phyloP scores from a whole-genome alignment of 179 eudicot species.

The Silene coronaria region DNA sequence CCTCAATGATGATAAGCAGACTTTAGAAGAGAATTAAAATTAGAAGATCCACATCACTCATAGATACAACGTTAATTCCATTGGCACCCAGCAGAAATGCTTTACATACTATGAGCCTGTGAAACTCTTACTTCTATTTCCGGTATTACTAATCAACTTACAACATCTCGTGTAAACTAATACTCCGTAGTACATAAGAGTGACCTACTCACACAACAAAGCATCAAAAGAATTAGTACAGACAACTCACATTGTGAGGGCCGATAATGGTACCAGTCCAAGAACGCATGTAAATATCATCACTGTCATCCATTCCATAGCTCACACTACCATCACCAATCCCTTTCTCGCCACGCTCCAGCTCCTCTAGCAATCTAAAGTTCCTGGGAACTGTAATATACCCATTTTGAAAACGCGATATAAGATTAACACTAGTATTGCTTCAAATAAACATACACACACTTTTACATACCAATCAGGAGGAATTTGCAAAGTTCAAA shows the following conservation, averaged over 20 bases:
- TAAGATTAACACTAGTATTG: too few relatives aligned
- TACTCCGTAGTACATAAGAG: neutral
- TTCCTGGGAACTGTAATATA: slow-evolving; percentile 52
- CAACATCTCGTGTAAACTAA: too few relatives aligned
- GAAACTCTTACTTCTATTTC: too few relatives aligned
- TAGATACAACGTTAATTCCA: too few relatives aligned
- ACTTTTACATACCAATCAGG: neutral
- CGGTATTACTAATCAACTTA: too few relatives aligned
- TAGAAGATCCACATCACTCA: neutral
- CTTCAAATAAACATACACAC: too few relatives aligned
- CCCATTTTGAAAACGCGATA: too few relatives aligned
- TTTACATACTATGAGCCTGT: too few relatives aligned
- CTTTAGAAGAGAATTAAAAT: neutral
- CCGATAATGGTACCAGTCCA: slow-evolving; percentile 77
- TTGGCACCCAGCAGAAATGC: too few relatives aligned
- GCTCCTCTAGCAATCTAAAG: slow-evolving; percentile 63
- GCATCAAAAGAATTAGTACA: neutral
- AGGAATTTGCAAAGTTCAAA: neutral
- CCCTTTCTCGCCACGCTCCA: slow-evolving; percentile 70
- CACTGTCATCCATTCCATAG: slow-evolving; percentile 73
- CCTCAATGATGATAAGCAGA: neutral
- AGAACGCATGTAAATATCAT: slow-evolving; percentile 65
- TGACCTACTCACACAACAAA: neutral
- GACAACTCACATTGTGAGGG: slow-evolving; percentile 49
- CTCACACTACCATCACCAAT: slow-evolving; percentile 70